phyloP scores from a whole-genome alignment of 306 rosid species.

The Quercus aquifolioides region DNA sequence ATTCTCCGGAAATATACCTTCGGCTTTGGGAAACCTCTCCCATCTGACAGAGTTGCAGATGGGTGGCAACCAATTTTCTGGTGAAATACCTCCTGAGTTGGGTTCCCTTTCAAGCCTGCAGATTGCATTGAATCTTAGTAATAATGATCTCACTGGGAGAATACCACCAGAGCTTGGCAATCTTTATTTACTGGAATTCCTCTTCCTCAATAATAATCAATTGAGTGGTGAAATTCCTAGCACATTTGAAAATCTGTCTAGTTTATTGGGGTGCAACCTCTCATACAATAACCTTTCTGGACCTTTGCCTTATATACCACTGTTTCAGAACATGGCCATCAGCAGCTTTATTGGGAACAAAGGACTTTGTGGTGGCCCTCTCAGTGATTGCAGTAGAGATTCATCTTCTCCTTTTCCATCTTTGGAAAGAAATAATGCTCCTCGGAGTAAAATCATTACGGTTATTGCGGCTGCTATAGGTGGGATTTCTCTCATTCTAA shows the following conservation, averaged over 20 bases:
- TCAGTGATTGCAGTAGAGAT: constrained; percentile 43
- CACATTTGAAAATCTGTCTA: constrained; percentile 63
- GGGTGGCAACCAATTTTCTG: constrained; percentile 69
- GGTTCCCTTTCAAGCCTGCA: constrained; percentile 84
- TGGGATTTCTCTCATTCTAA: constrained; percentile 83
- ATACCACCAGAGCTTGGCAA: constrained; percentile 73
- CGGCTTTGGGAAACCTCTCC: constrained; percentile 59
- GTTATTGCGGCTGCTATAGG: constrained; percentile 67
- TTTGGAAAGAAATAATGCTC: constrained; percentile 13
- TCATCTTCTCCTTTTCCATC: constrained; percentile 34
- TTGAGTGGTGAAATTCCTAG: constrained; percentile 82
- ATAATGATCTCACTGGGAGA: constrained; percentile 67
- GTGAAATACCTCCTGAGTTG: constrained; percentile 73
- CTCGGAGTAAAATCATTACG: constrained; percentile 57
- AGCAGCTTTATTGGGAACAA: constrained; percentile 67
- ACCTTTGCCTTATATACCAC: constrained; percentile 58
- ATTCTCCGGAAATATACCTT: constrained; percentile 70
- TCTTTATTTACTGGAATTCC: constrained; percentile 63
- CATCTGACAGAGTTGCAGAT: constrained; percentile 84
- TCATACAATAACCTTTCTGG: constrained; percentile 86
- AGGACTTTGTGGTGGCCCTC: constrained; percentile 85
- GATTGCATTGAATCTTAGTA: constrained; percentile 89
- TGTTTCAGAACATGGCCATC: constrained; percentile 63
- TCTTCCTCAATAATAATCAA: constrained; percentile 77
- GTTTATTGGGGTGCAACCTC: constrained; percentile 86